Evolutionary conservation across 225 moss, liverwort and hornwort genomes (phyloP).

Genomic region (Antitrichia curtipendula): DNA sequence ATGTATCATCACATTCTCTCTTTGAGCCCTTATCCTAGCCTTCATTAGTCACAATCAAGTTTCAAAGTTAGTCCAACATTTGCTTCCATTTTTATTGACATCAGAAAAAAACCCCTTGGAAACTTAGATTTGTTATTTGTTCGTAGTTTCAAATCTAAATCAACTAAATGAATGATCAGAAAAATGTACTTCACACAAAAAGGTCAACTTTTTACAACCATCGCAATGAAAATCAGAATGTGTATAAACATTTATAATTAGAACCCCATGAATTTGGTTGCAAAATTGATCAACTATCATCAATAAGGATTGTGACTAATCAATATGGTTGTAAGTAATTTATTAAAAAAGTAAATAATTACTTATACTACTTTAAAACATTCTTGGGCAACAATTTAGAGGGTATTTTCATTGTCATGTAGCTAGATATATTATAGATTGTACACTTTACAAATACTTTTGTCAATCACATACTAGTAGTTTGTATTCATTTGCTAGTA

Average conservation of each 20-base stretch:
- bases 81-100: neutral
- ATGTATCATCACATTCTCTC: neutral
- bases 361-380: neutral
- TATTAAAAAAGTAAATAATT: neutral
- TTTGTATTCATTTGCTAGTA: neutral
- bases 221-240: neutral
- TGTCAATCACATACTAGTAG: neutral
- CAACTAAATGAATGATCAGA: too few species aligned
- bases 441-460: neutral
- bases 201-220: too few species aligned
- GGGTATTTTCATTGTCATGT: neutral
- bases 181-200: neutral
- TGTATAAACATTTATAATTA: neutral
- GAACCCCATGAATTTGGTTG: neutral
- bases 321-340: neutral
- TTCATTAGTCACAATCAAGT: neutral
- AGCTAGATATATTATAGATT: neutral
- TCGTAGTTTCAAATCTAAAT: neutral
- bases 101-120: neutral
- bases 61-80: neutral
- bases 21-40: fast-evolving
- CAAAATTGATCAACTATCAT: neutral
- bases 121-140: neutral
- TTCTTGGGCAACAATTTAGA: neutral
- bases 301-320: fast-evolving